Conservation (phyloP, 1,284 basidiomycete species). For the Agroathelia rolfsii region DNA sequence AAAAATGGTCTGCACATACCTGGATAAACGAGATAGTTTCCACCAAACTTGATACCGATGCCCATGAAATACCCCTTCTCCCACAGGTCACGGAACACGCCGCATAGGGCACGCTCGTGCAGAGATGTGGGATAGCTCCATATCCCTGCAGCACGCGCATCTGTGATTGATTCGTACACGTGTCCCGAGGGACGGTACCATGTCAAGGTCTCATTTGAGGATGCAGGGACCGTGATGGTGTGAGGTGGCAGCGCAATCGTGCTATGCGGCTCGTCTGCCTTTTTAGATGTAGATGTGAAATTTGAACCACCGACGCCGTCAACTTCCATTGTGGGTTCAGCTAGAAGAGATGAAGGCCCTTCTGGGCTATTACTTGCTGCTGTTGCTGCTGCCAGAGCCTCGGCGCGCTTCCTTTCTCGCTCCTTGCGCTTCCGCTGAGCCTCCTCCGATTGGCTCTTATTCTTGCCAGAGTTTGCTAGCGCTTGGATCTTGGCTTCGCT, state of each 20-base stretch:
- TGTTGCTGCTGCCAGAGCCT: constrained; percentile 27
- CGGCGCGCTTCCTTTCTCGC: constrained; percentile 46
- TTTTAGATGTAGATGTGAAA: too few species aligned
- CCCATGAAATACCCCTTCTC: constrained; percentile 79
- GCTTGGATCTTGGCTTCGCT: constrained; percentile 35
- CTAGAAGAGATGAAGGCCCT: constrained; percentile 15
- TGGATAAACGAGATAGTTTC: constrained; percentile 93
- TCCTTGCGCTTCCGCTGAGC: constrained; percentile 62
- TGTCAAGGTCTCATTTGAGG: constrained; percentile 39
- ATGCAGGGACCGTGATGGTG: constrained; percentile 51
- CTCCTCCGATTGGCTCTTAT: constrained; percentile 45
- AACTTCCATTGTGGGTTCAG: constrained; percentile 11
- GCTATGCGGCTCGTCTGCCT: too few species aligned
- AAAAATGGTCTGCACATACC: constrained; percentile 44
- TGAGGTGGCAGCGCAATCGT: constrained; percentile 24
- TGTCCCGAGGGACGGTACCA: constrained; percentile 47
- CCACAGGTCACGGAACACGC: constrained; percentile 75
- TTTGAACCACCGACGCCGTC: too few species aligned
- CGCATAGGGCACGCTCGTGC: constrained; percentile 63
- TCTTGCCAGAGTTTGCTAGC: constrained; percentile 32
- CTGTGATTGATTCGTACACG: constrained; percentile 45
- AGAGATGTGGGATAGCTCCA: constrained; percentile 69
- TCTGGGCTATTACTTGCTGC: constrained; percentile 14
- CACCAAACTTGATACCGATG: constrained; percentile 87
- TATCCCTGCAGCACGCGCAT: constrained; percentile 56